Evolutionary conservation across 306 rosid genomes (phyloP), one percentile per base, ranked within the genome.

Genomic region (Medicago arabica): DNA sequence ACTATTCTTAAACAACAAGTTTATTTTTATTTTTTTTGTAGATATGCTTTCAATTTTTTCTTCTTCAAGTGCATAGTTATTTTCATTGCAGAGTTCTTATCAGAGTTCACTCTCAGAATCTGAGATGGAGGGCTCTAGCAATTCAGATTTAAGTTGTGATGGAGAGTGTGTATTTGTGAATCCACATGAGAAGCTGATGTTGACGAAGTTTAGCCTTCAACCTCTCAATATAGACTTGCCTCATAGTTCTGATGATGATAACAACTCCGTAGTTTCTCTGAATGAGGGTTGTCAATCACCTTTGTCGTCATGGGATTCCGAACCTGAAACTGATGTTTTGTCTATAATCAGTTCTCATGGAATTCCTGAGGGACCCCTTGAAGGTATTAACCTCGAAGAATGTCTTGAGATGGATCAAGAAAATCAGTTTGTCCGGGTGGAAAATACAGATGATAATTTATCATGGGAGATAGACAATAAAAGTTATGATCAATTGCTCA

Each of bases 251-350:
- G 9, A 44, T 46, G 51, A 1, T 13, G 51, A 46, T 11, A 12
- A 46, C 13, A 46, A 25, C 25, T 53, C 11, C 17, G 25, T n/a
- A 19, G 9, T 8, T n/a, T 50, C 11, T 53, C 8, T 53, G 59
- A 53, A 16, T 1, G 59, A 53, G 25, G 25, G 12, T 53, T 53
- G 11, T 53, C 12, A 53, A 53, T 53, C 87, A 9, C 72, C 92
- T 71, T 85, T 82, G 0, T 84, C 85, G 10, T 80, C 90, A 57
- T 83, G 82, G 5, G 91, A 79, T 61, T 88, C 95, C 0, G 97
- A 92, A 40, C 43, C 84, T 6, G 89, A 87, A 63, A 8, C 23
- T 8, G 59, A 53, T 82, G 87, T 72, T 23, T 67, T 85, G 74
- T 12, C 14, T 4, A 15, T 12, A 46, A 12, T 46, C 51, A 46